A percentile compares a stretch with the other conserved stretches of the same genome.
These are phyloP conservation scores for Exophiala viscosa DNA, from an alignment of 2,329 filamentous ascomycete species.

Conservation along the genomic window DNA sequence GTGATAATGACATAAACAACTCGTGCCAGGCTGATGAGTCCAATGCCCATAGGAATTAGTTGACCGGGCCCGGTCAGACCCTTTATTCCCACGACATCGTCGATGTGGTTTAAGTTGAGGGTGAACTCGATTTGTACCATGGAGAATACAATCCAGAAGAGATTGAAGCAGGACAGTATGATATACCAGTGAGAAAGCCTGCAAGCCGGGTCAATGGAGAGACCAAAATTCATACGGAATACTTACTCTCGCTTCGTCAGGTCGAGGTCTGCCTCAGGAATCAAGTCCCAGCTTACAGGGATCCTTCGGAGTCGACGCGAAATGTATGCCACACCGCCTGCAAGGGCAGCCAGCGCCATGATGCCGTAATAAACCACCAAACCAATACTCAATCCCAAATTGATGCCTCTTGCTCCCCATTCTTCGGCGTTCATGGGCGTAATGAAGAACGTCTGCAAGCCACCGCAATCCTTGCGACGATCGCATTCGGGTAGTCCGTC, in stretches of 20 bases:
- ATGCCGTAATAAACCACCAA: conserved; percentile 9
- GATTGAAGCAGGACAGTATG: conserved; percentile 13
- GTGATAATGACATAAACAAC: conserved; percentile 5
- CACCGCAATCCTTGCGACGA: conserved; percentile 5
- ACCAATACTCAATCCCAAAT: conserved; percentile 4
- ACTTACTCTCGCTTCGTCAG: conserved; percentile 12
- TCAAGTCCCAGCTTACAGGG: conserved; percentile 3
- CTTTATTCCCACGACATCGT: conserved; percentile 4
- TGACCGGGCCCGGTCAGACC: conserved; percentile 7
- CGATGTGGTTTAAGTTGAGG: conserved; percentile 18
- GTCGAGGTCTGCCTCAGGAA: conserved; percentile 2
- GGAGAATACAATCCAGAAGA: conserved; percentile 16
- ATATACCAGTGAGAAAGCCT: conserved; percentile 6
- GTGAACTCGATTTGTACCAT: conserved; percentile 20
- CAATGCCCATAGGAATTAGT: conserved; percentile 11
- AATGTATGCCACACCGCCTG: conserved; percentile 1
- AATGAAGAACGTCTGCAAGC: conserved; percentile 5
- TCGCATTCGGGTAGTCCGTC: conserved; percentile 1
- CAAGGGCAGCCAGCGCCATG: conserved; percentile 9
- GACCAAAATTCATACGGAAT: not conserved
- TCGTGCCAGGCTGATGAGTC: conserved; percentile 8
- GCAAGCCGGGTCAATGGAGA: not conserved
- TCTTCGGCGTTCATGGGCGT: conserved; percentile 2
- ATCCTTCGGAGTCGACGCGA: not conserved
- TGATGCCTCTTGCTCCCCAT: conserved; percentile 2